These are phyloP conservation scores for Aspergillaceae sp. DNA, from an alignment of 2,329 filamentous ascomycete species.

Conservation along the genomic window DNA sequence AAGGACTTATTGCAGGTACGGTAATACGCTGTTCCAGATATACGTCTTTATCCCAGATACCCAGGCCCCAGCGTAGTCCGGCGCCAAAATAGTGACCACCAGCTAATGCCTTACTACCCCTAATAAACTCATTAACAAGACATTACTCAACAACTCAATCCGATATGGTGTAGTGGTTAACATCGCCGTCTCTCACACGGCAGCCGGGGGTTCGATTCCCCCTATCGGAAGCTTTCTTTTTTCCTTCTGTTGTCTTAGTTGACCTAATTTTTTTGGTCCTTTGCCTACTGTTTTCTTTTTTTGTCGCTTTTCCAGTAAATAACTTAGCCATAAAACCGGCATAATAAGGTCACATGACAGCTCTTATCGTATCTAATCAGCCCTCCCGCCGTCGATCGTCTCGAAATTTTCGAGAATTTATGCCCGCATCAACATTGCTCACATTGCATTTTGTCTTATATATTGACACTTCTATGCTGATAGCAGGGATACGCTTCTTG, in stretches of 20 bases:
- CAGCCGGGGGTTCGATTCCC: conserved; percentile 6
- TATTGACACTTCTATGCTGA: not conserved
- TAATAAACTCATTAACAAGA: too few species aligned
- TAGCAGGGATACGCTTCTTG: not conserved
- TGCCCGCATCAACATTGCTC: not conserved
- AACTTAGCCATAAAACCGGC: not conserved
- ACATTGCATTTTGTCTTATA: not conserved
- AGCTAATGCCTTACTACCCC: too few species aligned
- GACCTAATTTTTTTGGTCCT: not conserved
- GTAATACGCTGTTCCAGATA: too few species aligned
- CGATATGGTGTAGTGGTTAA: conserved; percentile 6
- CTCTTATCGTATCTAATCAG: conserved; percentile 7
- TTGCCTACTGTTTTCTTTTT: not conserved
- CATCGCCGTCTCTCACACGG: conserved; percentile 6
- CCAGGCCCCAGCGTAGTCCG: too few species aligned
- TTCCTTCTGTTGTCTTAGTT: not conserved
- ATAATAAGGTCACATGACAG: conserved; percentile 8
- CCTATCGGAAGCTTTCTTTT: conserved; percentile 1
- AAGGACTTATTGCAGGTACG: too few species aligned
- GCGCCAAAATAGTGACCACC: too few species aligned
- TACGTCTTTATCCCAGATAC: too few species aligned
- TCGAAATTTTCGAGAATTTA: conserved; percentile 3
- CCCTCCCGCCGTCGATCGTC: not conserved
- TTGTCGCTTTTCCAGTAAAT: not conserved
- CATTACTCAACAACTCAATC: not conserved